Evolutionary conservation across 805 yeast species (phyloP).

Genomic region (Grigorovia transvaalensis): DNA sequence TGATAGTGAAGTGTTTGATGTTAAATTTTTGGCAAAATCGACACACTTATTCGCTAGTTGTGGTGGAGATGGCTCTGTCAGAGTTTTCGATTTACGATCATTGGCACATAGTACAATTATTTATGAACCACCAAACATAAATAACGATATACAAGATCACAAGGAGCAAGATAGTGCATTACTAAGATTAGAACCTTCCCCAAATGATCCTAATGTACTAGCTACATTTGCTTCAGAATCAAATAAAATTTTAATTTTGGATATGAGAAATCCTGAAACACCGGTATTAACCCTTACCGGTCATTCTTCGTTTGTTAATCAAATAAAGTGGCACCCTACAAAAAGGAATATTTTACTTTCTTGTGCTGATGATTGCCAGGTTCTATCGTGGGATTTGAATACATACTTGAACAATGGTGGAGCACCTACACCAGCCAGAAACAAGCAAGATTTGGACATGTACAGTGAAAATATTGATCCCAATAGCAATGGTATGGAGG

Average conservation of each 20-base stretch:
- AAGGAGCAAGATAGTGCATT: slow-evolving; percentile 42
- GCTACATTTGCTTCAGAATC: slow-evolving; percentile 75
- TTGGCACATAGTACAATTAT: slow-evolving; percentile 91
- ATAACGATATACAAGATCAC: slow-evolving; percentile 1
- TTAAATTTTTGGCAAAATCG: slow-evolving; percentile 64
- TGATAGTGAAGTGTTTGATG: slow-evolving; percentile 91
- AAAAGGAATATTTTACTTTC: slow-evolving; percentile 45
- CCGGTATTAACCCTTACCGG: slow-evolving; percentile 66
- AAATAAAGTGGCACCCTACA: slow-evolving; percentile 77
- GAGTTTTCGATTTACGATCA: slow-evolving; percentile 82
- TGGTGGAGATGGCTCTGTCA: slow-evolving; percentile 89
- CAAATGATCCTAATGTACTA: slow-evolving; percentile 68
- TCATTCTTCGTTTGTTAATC: slow-evolving; percentile 58
- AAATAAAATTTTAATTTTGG: slow-evolving; percentile 56
- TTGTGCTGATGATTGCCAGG: slow-evolving; percentile 68
- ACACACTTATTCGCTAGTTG: slow-evolving; percentile 75
- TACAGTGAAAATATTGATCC: background rate
- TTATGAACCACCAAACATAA: slow-evolving; percentile 54
- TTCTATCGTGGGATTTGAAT: slow-evolving; percentile 55
- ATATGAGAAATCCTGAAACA: slow-evolving; percentile 77
- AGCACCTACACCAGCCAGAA: background rate
- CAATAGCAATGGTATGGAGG: background rate
- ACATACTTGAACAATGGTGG: slow-evolving; percentile 11
- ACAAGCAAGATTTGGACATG: background rate
- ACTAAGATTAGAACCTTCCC: slow-evolving; percentile 65